These are phyloP conservation scores for Coniophora puteana DNA, from an alignment of 1,284 basidiomycete species.

Conservation along the genomic window DNA sequence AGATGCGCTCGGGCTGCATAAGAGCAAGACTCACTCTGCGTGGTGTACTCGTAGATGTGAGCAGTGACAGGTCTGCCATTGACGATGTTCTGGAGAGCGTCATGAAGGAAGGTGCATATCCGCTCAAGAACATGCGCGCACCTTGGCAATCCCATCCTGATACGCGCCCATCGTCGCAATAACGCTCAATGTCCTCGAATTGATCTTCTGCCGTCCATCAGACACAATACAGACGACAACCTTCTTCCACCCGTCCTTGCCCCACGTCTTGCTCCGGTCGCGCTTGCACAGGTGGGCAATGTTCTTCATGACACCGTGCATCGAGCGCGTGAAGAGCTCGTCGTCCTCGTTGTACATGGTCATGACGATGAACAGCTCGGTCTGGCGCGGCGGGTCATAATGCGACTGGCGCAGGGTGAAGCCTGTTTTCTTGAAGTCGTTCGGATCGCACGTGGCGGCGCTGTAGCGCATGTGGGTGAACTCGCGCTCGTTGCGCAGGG, in stretches of 20 bases:
- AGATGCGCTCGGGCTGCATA: constrained; percentile 4
- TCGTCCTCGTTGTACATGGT: constrained; percentile 84
- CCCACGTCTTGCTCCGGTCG: constrained; percentile 89
- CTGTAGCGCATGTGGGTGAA: constrained; percentile 95
- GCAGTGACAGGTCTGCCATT: constrained; percentile 85
- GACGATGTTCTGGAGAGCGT: constrained; percentile 60
- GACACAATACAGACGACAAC: constrained; percentile 51
- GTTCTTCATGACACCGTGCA: constrained; percentile 93
- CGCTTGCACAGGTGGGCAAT: constrained; percentile 79
- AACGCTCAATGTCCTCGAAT: constrained; percentile 79
- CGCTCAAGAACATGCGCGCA: constrained; percentile 22
- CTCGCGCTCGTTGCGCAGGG: constrained; percentile 76
- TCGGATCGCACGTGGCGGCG: constrained; percentile 91
- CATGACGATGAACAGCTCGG: constrained; percentile 83
- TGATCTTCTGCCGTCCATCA: constrained; percentile 78
- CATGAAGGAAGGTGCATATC: background rate
- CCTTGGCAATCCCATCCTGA: constrained; percentile 88
- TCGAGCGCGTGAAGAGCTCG: constrained; percentile 76
- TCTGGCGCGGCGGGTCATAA: constrained; percentile 82
- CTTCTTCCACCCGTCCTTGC: constrained; percentile 97
- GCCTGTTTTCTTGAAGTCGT: constrained; percentile 76
- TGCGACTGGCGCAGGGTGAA: constrained; percentile 81
- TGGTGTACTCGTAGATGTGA: constrained; percentile 95
- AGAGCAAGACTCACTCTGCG: constrained; percentile 58
- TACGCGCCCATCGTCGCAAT: constrained; percentile 87